A percentile compares a stretch with the other conserved stretches of the same genome.
These are phyloP conservation scores for Rhytidiadelphus loreus DNA, from an alignment of 225 moss, liverwort and hornwort species.

Conservation along the genomic window DNA sequence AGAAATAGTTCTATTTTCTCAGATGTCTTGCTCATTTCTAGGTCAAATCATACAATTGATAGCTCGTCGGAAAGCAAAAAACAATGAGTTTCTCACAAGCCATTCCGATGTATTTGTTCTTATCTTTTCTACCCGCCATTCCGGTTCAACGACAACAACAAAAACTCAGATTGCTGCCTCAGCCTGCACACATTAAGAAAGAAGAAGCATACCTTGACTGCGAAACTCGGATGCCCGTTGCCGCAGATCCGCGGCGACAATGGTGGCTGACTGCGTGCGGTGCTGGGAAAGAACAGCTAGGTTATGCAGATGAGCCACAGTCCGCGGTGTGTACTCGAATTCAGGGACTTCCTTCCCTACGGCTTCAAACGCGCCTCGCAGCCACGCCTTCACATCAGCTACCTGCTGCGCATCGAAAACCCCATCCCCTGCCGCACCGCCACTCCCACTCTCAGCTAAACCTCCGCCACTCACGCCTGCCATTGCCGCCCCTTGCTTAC, in stretches of 20 bases:
- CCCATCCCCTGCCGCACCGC: conserved; percentile 37
- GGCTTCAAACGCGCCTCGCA: conserved; percentile 79
- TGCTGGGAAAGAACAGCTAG: conserved; percentile 78
- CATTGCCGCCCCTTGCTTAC: conserved; percentile 1
- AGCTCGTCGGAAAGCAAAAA: not conserved
- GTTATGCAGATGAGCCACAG: conserved; percentile 78
- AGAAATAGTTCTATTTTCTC: not conserved
- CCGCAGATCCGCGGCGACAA: conserved; percentile 82
- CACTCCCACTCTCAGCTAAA: conserved; percentile 24
- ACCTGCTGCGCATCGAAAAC: conserved; percentile 80
- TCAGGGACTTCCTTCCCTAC: conserved; percentile 94
- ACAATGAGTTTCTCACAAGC: not conserved
- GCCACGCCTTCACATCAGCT: conserved; percentile 89
- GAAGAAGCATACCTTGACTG: conserved; percentile 42
- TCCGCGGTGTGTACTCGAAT: conserved; percentile 88
- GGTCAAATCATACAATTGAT: not conserved
- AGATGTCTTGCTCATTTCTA: not conserved
- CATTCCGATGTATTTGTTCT: not conserved
- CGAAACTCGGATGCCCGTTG: conserved; percentile 91
- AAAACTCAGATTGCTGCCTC: not conserved
- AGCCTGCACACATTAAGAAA: not conserved
- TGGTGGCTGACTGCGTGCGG: conserved; percentile 87
- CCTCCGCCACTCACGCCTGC: conserved; percentile 33
- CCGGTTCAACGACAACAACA: not conserved
- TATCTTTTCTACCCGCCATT: not conserved